A percentile compares a stretch with the other conserved stretches of the same genome.
Evolutionary conservation across 352 stramenopile genomes (phyloP).

Genomic region (Globisporangium viniferum): DNA sequence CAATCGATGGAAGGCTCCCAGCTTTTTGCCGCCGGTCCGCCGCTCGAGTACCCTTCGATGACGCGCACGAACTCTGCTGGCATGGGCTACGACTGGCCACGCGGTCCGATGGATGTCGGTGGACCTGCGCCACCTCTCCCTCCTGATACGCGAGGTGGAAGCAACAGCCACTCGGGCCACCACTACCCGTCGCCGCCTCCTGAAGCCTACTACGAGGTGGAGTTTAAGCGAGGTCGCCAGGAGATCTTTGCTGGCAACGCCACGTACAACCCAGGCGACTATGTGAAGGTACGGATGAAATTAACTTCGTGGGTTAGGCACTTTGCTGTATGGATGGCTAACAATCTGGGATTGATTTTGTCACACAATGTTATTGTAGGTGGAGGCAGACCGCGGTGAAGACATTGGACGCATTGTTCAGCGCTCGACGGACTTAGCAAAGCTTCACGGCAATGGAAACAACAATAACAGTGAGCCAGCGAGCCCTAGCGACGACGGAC

Average conservation of each 20-base stretch:
- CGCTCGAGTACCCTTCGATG: conserved; percentile 53
- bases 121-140: conserved; percentile 51
- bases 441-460: conserved; percentile 35
- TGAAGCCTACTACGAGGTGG: conserved; percentile 91
- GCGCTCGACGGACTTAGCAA: conserved; percentile 79
- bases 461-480: conserved; percentile 27
- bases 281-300: conserved; percentile 78
- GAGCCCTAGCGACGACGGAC: conserved; percentile 31
- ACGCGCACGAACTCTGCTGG: conserved; percentile 60
- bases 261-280: conserved; percentile 90
- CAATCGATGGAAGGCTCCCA: conserved; percentile 73
- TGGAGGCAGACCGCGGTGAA: conserved; percentile 96
- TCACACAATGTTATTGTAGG: conserved; percentile 36
- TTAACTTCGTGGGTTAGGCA: not conserved
- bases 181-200: conserved; percentile 60
- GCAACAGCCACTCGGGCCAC: not conserved
- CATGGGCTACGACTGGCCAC: conserved; percentile 66
- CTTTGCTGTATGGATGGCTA: not conserved
- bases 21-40: conserved; percentile 45
- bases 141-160: conserved; percentile 37
- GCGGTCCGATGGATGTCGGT: conserved; percentile 32
- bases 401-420: conserved; percentile 95
- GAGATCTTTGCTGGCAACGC: conserved; percentile 89
- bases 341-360: not conserved
- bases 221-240: conserved; percentile 93